Conservation (phyloP, 495 filamentous ascomycete species). For the Glarea lozoyensis region DNA sequence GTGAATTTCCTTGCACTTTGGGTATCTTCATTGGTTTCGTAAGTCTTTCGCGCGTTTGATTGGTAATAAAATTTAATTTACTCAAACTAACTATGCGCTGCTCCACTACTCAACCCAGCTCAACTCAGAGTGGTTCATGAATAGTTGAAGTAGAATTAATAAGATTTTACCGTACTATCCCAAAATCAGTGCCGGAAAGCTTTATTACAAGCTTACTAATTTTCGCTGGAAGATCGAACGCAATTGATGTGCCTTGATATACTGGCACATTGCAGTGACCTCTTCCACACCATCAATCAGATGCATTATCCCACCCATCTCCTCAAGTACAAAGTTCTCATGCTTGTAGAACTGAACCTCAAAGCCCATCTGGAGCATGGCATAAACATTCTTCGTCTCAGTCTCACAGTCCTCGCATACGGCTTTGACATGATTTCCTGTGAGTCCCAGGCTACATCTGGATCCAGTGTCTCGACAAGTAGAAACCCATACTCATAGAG, state of each 20-base stretch:
- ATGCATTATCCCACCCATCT: not conserved
- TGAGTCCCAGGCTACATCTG: not conserved
- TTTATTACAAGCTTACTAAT: too few relatives aligned
- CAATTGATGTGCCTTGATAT: not conserved
- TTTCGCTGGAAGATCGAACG: too few relatives aligned
- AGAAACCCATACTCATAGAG: not conserved
- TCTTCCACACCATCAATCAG: not conserved
- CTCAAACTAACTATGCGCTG: too few relatives aligned
- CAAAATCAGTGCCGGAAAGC: too few relatives aligned
- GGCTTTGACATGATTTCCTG: not conserved
- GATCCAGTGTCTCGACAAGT: not conserved
- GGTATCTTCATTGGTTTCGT: too few relatives aligned
- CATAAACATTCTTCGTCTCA: constrained; percentile 1
- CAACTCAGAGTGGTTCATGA: too few relatives aligned
- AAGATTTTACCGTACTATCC: too few relatives aligned
- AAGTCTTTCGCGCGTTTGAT: too few relatives aligned
- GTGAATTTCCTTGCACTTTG: too few relatives aligned
- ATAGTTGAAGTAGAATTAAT: too few relatives aligned
- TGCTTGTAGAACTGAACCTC: not conserved
- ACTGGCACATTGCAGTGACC: not conserved
- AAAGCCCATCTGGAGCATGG: not conserved
- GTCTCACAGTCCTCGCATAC: not conserved
- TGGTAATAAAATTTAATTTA: too few relatives aligned
- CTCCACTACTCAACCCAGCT: too few relatives aligned
- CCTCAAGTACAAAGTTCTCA: not conserved